Evolutionary conservation across 163 green algal species (phyloP), one percentile per base, ranked within the genome.

Genomic region (Prototheca stagnorum): DNA sequence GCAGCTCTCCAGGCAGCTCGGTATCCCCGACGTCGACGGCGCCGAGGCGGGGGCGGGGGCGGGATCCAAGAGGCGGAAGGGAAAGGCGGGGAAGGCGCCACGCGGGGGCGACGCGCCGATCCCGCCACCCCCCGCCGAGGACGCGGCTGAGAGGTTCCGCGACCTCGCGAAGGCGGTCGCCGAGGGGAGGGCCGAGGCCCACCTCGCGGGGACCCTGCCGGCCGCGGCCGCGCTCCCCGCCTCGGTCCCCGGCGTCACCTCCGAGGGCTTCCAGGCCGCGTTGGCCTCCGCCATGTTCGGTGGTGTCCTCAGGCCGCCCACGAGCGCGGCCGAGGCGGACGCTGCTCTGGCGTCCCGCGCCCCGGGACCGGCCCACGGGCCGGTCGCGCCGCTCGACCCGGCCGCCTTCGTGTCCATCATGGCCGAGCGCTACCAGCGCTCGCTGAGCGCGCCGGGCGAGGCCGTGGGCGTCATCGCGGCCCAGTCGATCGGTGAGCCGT

Each of bases 391-490:
- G 14, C 27, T 25, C 15, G 8, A 22, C n/a, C 35, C 35, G 12
- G 17, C 27, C 69, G 49, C 68, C 43, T 69, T 94, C 70, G 45
- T 51, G 20, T 17, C 49, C 27, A 65, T 93, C 20, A 88, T 93
- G 76, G 58, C 86, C 48, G 66, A 88, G 35, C 92, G 91, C 65
- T 96, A 77, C 68, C 81, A 92, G 74, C 58, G 57, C 7, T 72
- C 54, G 24, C 67, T 86, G 56, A 79, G 71, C 3, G 61, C 69
- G 2, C 71, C 86, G 5, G 86, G 86, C 1, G 86, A 96, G 68
- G 78, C 82, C 8, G 85, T 96, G 26, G 86, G 87, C 3, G 86
- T 96, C 11, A 54, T 96, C 14, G 86, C 84, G 12, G 86, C 75
- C 16, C 86, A 96, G 63, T 85, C 67, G 12, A 59, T 96, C 0